Conservation (phyloP, 1,139 yeast genomes). For the Debaryomyces nepalensis region DNA sequence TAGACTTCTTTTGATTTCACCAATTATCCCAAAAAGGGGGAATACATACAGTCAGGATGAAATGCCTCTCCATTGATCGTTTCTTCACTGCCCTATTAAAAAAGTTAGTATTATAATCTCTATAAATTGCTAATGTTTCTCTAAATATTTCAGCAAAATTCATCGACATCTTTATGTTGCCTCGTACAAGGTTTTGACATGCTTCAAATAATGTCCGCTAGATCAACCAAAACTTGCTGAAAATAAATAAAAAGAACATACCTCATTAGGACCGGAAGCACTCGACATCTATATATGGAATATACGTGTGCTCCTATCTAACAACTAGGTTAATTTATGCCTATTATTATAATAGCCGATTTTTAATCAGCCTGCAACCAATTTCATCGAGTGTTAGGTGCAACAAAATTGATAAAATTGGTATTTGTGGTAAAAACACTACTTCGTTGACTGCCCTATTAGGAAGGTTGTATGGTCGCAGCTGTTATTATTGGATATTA, state of each 20-base stretch:
- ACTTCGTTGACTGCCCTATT: slow-evolving; percentile 1
- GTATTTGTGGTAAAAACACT: slow-evolving; percentile 3
- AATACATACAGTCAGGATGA: slow-evolving; percentile 30
- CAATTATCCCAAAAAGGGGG: not conserved
- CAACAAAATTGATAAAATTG: slow-evolving; percentile 18
- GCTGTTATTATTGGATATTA: not conserved
- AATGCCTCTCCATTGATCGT: slow-evolving; percentile 18
- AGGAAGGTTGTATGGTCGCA: slow-evolving; percentile 6
- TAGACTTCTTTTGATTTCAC: not conserved
- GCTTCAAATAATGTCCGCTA: not conserved
- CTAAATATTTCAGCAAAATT: not conserved
- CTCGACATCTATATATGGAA: slow-evolving; percentile 1
- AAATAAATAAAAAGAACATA: slow-evolving; percentile 1
- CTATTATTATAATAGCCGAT: slow-evolving; percentile 4
- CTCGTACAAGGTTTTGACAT: not conserved
- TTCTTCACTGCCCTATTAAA: slow-evolving; percentile 11
- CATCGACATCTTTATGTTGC: not conserved
- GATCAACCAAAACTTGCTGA: not conserved
- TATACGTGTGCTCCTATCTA: not conserved
- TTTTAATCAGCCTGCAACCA: slow-evolving; percentile 11
- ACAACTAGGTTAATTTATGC: not conserved
- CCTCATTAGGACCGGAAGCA: slow-evolving; percentile 4
- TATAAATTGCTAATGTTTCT: not conserved
- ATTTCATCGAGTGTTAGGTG: slow-evolving; percentile 16
- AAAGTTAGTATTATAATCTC: slow-evolving; percentile 13